Base-by-base conservation (phyloP, 768 basidiomycete species). In the Lyophyllum decastes region DNA sequence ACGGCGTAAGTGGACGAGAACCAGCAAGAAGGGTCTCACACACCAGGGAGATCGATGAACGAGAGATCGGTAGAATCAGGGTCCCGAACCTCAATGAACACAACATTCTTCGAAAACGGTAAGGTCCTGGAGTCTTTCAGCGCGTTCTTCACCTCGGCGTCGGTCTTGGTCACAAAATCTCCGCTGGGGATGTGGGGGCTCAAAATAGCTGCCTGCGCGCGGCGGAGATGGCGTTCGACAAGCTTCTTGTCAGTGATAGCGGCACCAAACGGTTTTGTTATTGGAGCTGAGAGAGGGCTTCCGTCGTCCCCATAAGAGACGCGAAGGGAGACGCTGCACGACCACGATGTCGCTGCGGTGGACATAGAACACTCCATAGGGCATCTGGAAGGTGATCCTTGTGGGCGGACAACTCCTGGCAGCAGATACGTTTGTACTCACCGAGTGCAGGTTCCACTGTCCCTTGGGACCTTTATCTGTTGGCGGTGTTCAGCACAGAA, bases 381-480 rank as follows among this genome's bases (percentile, higher is more conserved):
- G 51, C 83, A 84, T 49, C 83, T 83, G 35, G 14, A 38, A 38
- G 4, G 14, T 9, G 3, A 38, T 14, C 3, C 35, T 38, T 7
- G 9, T 38, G 8, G 16, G 14, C 9, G 35, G 35, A 6, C 30
- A 4, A 38, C 9, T 38, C 35, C 7, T 4, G 14, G 35, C 35
- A 38, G 14, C 4, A 14, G 9, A 59, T 53, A 17, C n/a, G 14
- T 6, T 4, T 25, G 41, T 17, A 41, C 47, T 47, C 57, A 81
- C 85, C 82, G 73, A 0, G 83, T 86, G 52, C 85, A 86, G 0
- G 83, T 86, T 21, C 84, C 84, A 43, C 81, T 82, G 41, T 86
- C 86, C 30, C 86, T 72, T 11, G 86, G 85, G 26, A 87, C 84
- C 49, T 71, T 82, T 27, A 86, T 82, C 86, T 87, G n/a, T n/a